A percentile compares a stretch with the other conserved stretches of the same genome.
These are phyloP conservation scores for Naganishia cerealis DNA, from an alignment of 1,284 basidiomycete genomes.

Conservation along the genomic window DNA sequence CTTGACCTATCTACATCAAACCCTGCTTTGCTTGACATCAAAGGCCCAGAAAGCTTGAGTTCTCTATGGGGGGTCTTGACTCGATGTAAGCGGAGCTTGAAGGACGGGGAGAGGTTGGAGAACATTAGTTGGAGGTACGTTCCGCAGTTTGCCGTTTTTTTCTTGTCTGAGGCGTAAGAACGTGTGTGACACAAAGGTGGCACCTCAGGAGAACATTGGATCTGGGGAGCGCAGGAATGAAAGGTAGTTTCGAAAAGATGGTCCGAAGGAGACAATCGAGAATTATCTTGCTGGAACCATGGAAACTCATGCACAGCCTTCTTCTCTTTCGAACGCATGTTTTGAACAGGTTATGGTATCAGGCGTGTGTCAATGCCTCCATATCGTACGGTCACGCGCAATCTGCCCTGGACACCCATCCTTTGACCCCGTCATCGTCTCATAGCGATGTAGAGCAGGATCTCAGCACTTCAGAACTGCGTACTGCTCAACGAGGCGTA, in stretches of 20 bases:
- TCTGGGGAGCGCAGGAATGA: neutral
- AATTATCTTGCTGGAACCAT: neutral
- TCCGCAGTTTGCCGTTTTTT: neutral
- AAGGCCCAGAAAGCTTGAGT: constrained; percentile 29
- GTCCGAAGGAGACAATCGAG: neutral
- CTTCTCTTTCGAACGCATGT: neutral
- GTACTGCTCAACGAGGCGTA: neutral
- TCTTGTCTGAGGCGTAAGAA: neutral
- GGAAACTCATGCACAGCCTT: constrained; percentile 6
- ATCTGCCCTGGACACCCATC: constrained; percentile 14
- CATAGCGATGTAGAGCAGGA: neutral
- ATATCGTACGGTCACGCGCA: constrained; percentile 23
- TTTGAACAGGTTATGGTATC: constrained; percentile 29
- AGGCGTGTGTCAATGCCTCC: constrained; percentile 32
- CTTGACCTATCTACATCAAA: constrained; percentile 23
- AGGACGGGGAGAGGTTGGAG: constrained; percentile 32
- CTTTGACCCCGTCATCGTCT: constrained; percentile 6
- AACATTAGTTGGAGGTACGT: constrained; percentile 35
- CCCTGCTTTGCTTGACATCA: constrained; percentile 21
- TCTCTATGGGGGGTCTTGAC: constrained; percentile 31
- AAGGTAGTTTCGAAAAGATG: neutral
- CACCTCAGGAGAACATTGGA: too few species aligned
- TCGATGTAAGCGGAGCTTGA: constrained; percentile 29
- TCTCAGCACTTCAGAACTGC: neutral
- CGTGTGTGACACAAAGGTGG: neutral